These are phyloP conservation scores for Heliamphora exappendiculata DNA, from an alignment of 148 eudicot species.

Conservation along the genomic window DNA sequence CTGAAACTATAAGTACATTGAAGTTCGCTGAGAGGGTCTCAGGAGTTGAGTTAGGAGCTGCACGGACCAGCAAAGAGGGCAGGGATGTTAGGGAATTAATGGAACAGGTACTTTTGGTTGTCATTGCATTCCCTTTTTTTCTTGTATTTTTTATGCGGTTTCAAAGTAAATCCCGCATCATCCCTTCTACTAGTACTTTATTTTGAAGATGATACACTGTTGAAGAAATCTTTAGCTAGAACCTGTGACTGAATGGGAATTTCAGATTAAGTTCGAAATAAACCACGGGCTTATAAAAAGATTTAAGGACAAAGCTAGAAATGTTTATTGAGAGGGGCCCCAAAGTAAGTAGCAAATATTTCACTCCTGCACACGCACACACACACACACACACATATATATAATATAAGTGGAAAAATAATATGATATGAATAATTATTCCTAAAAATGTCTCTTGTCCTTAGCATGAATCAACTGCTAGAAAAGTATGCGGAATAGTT, in stretches of 20 bases:
- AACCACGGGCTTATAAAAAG: not conserved
- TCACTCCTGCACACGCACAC: no score
- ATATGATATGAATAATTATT: no score
- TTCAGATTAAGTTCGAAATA: not conserved
- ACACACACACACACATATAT: no score
- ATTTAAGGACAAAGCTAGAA: not conserved
- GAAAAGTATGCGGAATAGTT: no score
- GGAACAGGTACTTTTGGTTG: constrained; percentile 27
- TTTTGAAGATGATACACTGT: not conserved
- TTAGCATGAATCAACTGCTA: no score
- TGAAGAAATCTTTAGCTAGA: not conserved
- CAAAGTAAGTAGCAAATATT: no score
- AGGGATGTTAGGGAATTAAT: constrained; percentile 28
- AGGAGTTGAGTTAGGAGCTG: constrained; percentile 37
- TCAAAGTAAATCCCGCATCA: not conserved
- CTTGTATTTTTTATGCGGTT: not conserved
- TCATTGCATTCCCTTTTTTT: not conserved
- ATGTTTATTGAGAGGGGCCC: no score
- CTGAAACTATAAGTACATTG: constrained; percentile 31
- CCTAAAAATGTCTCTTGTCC: no score
- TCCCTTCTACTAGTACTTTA: not conserved
- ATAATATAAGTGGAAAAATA: no score
- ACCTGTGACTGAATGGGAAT: not conserved
- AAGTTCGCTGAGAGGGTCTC: constrained; percentile 41
- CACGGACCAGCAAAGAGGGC: constrained; percentile 28